These are phyloP conservation scores for Zoysia japonica DNA, from an alignment of 176 grass and related monocot genomes.

Conservation along the genomic window DNA sequence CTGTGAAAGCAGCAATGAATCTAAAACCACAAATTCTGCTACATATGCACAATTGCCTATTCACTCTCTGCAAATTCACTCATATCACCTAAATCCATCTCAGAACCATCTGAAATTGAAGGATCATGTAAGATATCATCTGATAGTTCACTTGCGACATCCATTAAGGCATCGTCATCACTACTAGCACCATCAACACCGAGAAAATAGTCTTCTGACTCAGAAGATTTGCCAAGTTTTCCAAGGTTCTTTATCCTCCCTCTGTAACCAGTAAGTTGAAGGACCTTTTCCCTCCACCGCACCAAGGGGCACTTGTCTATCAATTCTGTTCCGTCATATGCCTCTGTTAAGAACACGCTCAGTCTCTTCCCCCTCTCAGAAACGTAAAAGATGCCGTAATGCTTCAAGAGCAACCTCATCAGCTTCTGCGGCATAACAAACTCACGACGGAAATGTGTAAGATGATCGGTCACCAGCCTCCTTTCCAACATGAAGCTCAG, in stretches of 20 bases:
- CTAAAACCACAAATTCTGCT: neutral
- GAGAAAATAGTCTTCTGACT: slow-evolving; percentile 47
- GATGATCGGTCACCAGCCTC: slow-evolving; percentile 84
- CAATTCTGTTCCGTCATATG: slow-evolving; percentile 72
- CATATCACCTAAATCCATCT: slow-evolving; percentile 62
- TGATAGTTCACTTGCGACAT: slow-evolving; percentile 47
- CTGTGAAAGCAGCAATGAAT: neutral
- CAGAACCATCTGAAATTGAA: slow-evolving; percentile 48
- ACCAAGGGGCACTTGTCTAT: slow-evolving; percentile 64
- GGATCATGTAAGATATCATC: slow-evolving; percentile 35
- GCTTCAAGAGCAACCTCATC: slow-evolving; percentile 78
- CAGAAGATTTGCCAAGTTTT: slow-evolving; percentile 30
- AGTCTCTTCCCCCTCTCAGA: slow-evolving; percentile 79
- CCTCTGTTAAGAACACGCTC: slow-evolving; percentile 80
- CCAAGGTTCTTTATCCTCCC: slow-evolving; percentile 63
- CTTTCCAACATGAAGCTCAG: slow-evolving; percentile 84
- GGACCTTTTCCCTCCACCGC: slow-evolving; percentile 73
- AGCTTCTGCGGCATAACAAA: slow-evolving; percentile 95
- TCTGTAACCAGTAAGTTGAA: slow-evolving; percentile 65
- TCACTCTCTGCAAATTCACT: slow-evolving; percentile 47
- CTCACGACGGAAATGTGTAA: slow-evolving; percentile 79
- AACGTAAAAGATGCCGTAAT: slow-evolving; percentile 90
- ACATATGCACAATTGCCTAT: neutral
- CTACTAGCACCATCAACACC: slow-evolving; percentile 16
- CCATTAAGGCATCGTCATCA: slow-evolving; percentile 36